Evolutionary conservation across 371 early-diverging fungal genomes (phyloP).

Genomic region (Haplosporangium sp.): DNA sequence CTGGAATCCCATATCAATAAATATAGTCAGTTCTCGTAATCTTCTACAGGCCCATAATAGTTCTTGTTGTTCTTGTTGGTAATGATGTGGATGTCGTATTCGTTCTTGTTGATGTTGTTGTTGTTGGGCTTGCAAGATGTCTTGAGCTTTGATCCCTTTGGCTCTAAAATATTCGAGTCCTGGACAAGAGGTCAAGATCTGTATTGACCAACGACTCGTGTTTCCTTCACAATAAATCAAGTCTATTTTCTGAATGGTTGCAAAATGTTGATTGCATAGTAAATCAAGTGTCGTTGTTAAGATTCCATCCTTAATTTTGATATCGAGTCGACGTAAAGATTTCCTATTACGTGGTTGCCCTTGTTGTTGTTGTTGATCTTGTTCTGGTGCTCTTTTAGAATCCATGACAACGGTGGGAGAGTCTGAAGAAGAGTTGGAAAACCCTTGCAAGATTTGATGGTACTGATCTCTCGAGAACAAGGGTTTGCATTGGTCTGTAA

Average conservation of each 20-base stretch:
- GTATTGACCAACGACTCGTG: neutral
- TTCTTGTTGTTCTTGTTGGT: neutral
- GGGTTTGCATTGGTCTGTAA: neutral
- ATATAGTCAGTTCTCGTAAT: neutral
- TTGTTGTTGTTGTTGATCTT: neutral
- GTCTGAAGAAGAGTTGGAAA: too few relatives aligned
- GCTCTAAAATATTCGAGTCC: neutral
- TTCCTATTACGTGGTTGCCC: neutral
- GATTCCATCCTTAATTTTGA: neutral
- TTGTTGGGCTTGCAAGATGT: neutral
- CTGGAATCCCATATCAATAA: neutral
- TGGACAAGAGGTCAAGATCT: conserved; percentile 2
- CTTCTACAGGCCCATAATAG: neutral
- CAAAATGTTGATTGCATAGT: neutral
- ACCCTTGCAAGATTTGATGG: neutral
- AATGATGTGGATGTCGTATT: too few relatives aligned
- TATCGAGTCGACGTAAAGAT: neutral
- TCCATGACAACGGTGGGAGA: too few relatives aligned
- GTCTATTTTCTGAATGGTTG: neutral
- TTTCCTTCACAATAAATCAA: conserved; percentile 3
- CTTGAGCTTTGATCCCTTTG: neutral
- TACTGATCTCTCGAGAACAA: neutral
- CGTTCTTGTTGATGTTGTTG: neutral
- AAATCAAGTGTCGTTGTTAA: neutral
- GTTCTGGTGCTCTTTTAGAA: too few relatives aligned